Percentiles rank a stretch among this genome's conserved stretches.
phyloP scores from a whole-genome alignment of 1,284 basidiomycete genomes.

The Tilletia caries region DNA sequence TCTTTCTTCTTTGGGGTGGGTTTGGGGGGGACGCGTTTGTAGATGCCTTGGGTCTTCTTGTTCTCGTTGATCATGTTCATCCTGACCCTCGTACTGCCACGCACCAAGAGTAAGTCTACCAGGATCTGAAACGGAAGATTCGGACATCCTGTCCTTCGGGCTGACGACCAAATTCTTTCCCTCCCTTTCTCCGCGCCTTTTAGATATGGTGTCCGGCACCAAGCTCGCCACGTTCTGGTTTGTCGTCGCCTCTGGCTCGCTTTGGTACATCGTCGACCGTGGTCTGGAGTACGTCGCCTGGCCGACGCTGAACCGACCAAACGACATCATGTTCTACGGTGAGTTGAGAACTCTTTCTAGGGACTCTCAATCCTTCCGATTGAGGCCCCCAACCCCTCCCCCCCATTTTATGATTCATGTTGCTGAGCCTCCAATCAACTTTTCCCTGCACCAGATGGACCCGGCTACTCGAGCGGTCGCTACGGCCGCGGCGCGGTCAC shows the following conservation, averaged over 20 bases:
- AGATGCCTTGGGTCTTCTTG: conserved; percentile 73
- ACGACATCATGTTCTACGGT: conserved; percentile 41
- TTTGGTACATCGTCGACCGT: conserved; percentile 41
- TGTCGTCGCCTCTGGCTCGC: conserved; percentile 25
- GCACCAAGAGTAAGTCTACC: conserved; percentile 15
- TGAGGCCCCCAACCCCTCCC: too few species aligned
- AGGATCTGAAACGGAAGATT: too few species aligned
- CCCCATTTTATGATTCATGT: too few species aligned
- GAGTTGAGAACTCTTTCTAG: too few species aligned
- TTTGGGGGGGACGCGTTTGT: too few species aligned
- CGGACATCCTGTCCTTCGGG: too few species aligned
- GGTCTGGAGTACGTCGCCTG: conserved; percentile 51
- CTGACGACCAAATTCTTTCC: too few species aligned
- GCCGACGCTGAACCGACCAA: conserved; percentile 48
- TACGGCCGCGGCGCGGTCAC: conserved; percentile 27
- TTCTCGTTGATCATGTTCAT: conserved; percentile 74
- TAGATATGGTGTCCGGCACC: conserved; percentile 16
- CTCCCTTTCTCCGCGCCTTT: too few species aligned
- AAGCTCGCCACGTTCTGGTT: conserved; percentile 37
- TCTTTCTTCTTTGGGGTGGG: too few species aligned
- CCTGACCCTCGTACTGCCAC: conserved; percentile 33
- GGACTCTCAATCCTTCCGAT: too few species aligned
- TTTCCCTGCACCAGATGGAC: conserved; percentile 29
- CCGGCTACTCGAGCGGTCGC: conserved; percentile 43
- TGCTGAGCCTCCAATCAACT: too few species aligned